These are phyloP conservation scores for Hypoxylon fragiforme DNA, from an alignment of 495 filamentous ascomycete species.

Conservation along the genomic window DNA sequence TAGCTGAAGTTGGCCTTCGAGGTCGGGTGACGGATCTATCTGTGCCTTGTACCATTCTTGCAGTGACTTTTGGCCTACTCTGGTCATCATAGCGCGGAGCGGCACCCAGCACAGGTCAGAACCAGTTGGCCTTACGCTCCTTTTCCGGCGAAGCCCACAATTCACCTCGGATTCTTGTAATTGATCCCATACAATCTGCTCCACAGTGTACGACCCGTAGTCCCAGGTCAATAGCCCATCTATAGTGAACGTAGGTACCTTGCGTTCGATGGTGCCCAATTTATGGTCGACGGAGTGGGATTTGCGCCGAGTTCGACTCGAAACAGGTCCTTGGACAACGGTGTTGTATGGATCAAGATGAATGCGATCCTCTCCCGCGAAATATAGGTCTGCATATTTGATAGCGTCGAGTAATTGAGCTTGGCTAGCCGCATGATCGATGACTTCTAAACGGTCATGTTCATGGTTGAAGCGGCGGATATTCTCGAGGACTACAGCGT, in stretches of 20 bases:
- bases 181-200: background rate
- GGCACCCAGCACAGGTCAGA: background rate
- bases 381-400: background rate
- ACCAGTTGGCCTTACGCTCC: background rate
- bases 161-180: too few relatives aligned
- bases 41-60: too few relatives aligned
- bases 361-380: background rate
- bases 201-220: background rate
- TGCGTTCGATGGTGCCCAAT: background rate
- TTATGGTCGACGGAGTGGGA: background rate
- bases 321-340: background rate
- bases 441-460: too few relatives aligned
- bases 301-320: background rate
- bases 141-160: too few relatives aligned
- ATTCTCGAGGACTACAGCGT: too few relatives aligned
- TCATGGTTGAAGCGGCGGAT: too few relatives aligned
- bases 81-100: background rate
- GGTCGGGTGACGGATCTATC: too few relatives aligned
- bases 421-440: too few relatives aligned
- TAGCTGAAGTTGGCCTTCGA: background rate
- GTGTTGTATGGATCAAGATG: background rate
- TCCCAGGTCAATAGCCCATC: background rate
- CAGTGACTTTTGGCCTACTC: background rate
- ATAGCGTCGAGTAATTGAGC: background rate
- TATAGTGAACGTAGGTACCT: background rate